These are phyloP conservation scores for Paspalum vaginatum DNA, from an alignment of 176 grass and related monocot genomes.

Conservation along the genomic window DNA sequence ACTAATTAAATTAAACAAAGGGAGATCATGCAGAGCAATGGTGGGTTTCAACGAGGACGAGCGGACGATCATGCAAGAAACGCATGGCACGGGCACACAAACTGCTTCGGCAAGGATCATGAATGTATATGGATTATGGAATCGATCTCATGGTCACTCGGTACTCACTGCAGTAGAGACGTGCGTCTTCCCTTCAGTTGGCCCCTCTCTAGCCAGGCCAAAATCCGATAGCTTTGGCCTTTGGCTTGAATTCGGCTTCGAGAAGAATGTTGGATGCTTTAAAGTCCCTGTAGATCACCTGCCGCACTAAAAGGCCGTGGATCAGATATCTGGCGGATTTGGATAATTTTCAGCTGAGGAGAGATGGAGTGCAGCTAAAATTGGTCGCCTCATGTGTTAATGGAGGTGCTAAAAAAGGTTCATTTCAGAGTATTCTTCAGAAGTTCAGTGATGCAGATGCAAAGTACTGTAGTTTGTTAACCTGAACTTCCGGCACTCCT, in stretches of 20 bases:
- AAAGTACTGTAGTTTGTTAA: background rate
- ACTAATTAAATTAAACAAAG: too few species aligned
- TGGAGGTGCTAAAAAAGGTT: background rate
- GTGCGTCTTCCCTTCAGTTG: slow-evolving; percentile 69
- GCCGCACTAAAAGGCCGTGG: slow-evolving; percentile 6
- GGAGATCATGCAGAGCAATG: too few species aligned
- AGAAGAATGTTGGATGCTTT: slow-evolving; percentile 89
- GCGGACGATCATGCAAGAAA: background rate
- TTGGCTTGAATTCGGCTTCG: slow-evolving; percentile 71
- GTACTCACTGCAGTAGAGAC: slow-evolving; percentile 70
- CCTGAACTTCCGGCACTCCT: slow-evolving; percentile 79
- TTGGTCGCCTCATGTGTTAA: too few species aligned
- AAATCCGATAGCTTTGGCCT: slow-evolving; percentile 91
- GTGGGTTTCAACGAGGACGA: too few species aligned
- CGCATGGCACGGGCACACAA: slow-evolving; percentile 3
- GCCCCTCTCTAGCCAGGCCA: slow-evolving; percentile 82
- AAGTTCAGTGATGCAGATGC: background rate
- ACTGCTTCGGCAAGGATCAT: background rate
- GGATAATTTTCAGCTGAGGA: too few species aligned
- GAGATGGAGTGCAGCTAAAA: too few species aligned
- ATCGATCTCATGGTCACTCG: background rate
- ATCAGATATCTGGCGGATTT: slow-evolving; percentile 13
- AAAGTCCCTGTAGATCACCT: slow-evolving; percentile 96
- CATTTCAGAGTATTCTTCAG: background rate
- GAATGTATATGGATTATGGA: background rate